Evolutionary conservation across 2,329 filamentous ascomycete species (phyloP).

Genomic region (Fonsecaea multimorphosa): DNA sequence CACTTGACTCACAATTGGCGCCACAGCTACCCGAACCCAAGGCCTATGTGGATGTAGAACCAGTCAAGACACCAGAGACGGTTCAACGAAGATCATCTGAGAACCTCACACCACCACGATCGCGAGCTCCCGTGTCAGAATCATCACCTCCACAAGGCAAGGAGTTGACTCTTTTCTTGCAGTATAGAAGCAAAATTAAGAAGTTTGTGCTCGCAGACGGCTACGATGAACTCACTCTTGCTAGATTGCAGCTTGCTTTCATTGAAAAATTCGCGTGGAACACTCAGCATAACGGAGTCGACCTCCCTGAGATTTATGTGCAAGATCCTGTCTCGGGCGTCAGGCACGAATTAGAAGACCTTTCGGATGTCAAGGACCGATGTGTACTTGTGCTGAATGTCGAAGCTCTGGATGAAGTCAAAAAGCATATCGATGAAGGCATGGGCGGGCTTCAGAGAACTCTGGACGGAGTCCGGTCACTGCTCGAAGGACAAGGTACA

Average conservation of each 20-base stretch:
- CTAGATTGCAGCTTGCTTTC: constrained; percentile 88
- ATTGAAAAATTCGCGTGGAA: constrained; percentile 99
- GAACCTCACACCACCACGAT: constrained; percentile 48
- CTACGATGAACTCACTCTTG: constrained; percentile 81
- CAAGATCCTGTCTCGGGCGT: constrained; percentile 95
- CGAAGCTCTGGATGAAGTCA: constrained; percentile 92
- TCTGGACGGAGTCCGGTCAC: constrained; percentile 83
- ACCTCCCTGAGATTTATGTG: constrained; percentile 96
- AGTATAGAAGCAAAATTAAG: constrained; percentile 40
- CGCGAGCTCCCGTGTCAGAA: constrained; percentile 64
- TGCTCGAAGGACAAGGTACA: constrained; percentile 80
- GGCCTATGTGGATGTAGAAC: constrained; percentile 9
- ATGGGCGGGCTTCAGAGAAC: constrained; percentile 78
- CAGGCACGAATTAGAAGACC: constrained; percentile 93
- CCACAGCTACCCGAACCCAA: constrained; percentile 38
- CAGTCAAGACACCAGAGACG: constrained; percentile 29
- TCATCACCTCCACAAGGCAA: constrained; percentile 77
- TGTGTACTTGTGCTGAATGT: constrained; percentile 95
- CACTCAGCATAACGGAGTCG: constrained; percentile 88
- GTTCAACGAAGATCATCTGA: constrained; percentile 26
- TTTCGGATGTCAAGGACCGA: constrained; percentile 90
- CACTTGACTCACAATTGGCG: constrained; percentile 45
- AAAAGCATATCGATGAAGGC: constrained; percentile 92
- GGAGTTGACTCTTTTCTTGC: constrained; percentile 81
- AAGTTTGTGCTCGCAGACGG: constrained; percentile 55